These are phyloP conservation scores for Thelephora terrestris DNA, from an alignment of 1,284 basidiomycete genomes.

Conservation along the genomic window DNA sequence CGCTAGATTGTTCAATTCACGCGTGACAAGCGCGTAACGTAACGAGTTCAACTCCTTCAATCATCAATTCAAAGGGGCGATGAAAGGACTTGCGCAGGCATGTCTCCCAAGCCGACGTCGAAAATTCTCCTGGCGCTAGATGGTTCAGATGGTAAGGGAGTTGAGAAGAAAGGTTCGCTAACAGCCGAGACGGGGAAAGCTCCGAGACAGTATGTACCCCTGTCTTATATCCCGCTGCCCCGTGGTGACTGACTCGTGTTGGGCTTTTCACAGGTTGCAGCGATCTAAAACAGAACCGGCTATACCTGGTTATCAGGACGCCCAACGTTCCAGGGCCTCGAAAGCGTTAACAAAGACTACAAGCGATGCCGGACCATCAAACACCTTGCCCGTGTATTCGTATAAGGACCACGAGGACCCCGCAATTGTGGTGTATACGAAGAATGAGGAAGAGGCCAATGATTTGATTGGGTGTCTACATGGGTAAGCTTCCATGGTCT, in stretches of 20 bases:
- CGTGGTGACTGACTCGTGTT: not conserved
- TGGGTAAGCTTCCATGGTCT: constrained; percentile 23
- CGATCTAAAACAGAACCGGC: not conserved
- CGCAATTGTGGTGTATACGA: constrained; percentile 31
- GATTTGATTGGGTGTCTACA: constrained; percentile 28
- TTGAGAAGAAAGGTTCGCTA: too few relatives aligned
- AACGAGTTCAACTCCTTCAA: not conserved
- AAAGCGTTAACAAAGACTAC: too few relatives aligned
- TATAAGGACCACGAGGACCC: constrained; percentile 28
- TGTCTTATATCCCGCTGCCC: constrained; percentile 6
- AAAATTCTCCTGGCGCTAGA: too few relatives aligned
- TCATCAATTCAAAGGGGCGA: not conserved
- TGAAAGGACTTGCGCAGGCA: not conserved
- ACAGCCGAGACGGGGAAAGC: too few relatives aligned
- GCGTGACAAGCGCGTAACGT: not conserved
- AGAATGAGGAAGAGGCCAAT: constrained; percentile 32
- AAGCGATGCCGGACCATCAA: too few relatives aligned
- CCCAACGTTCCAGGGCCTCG: too few relatives aligned
- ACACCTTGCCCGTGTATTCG: constrained; percentile 25
- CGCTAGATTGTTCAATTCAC: not conserved
- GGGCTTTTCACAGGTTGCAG: not conserved
- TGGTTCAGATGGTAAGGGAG: too few relatives aligned
- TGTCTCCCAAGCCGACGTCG: too few relatives aligned
- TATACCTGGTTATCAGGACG: not conserved
- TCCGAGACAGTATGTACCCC: not conserved